Evolutionary conservation across 2,329 filamentous ascomycete species (phyloP), one percentile per base, ranked within the genome.

Genomic region (Scedosporium minutisporum): DNA sequence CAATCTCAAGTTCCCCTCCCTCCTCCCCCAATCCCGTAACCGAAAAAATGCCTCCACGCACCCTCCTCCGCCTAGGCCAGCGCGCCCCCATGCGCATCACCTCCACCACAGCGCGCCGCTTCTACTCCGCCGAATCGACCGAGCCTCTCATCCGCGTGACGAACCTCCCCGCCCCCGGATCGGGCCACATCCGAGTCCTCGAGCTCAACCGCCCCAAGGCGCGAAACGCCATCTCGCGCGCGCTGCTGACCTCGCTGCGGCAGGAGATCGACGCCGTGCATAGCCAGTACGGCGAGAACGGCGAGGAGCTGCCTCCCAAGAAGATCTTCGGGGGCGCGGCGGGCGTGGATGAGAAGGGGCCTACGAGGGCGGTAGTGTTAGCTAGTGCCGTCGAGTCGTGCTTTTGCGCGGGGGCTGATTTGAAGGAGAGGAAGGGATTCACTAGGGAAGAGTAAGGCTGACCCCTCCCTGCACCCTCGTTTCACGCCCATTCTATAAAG

Each of bases 361-460:
- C 82, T 0, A 97, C 93, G 16, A 80, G 95, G 66, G 93, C 90
- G 2, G 74, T 99, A 67, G 85, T 99, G 48, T 69, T 99, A 16
- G 89, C 91, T 10, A 96, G 90, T 70, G 90, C 91, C 48, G 83
- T 91, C n/a, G 91, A 97, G 68, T 81, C 85, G 25, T 89, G 87
- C 69, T 99, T 99, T 74, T 99, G 95, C 75, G 91, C 95, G 0
- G 95, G 95, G 44, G 95, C 95, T 3, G 95, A 99, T 72, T 76
- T 99, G 69, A 97, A 97, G 73, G 93, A 97, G 79, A 80, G 93
- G 29, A 82, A 83, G 64, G 84, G 81, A 3, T 95, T 97, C 75
- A 87, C 85, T 1, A 82, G 81, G 65, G 84, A 91, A 68, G 89
- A 97, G 92, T 96, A 74, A 65, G 85, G 75, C 63, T 23, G 42